Evolutionary conservation across 116 monocot species (phyloP).

Genomic region (Dioscorea cayenensis): DNA sequence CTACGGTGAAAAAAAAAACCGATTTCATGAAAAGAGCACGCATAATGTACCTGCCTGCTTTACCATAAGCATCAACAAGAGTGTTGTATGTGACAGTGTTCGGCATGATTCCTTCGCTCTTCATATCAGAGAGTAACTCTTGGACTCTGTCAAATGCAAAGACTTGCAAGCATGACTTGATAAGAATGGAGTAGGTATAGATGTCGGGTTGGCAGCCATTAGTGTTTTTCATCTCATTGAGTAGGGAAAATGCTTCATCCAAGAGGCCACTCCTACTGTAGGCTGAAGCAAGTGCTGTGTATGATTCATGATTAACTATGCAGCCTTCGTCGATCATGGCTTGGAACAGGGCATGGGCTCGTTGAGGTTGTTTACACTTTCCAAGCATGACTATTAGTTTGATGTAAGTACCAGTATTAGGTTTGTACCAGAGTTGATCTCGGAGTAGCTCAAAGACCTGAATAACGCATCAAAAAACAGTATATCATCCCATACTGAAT

Average conservation of each 20-base stretch:
- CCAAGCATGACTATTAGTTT: constrained; percentile 99
- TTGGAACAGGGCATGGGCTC: constrained; percentile 73
- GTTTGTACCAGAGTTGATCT: constrained; percentile 90
- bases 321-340: constrained; percentile 91
- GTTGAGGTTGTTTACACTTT: constrained; percentile 90
- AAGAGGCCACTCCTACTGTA: constrained; percentile 87
- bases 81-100: constrained; percentile 89
- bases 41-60: constrained; percentile 61
- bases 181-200: constrained; percentile 87
- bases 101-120: constrained; percentile 49
- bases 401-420: constrained; percentile 78
- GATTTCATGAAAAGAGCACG: too few species aligned
- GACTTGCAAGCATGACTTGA: constrained; percentile 77
- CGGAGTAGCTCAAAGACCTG: constrained; percentile 93
- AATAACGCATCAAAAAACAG: neutral
- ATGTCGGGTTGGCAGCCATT: constrained; percentile 87
- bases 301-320: constrained; percentile 71
- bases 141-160: constrained; percentile 71
- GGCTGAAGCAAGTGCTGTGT: constrained; percentile 90
- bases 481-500: neutral
- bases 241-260: constrained; percentile 67
- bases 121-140: constrained; percentile 64
- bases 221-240: constrained; percentile 72
- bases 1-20: too few species aligned
- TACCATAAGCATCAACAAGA: constrained; percentile 92